Conservation (phyloP, 352 stramenopile species). For the Nothophytophthora sp. region DNA sequence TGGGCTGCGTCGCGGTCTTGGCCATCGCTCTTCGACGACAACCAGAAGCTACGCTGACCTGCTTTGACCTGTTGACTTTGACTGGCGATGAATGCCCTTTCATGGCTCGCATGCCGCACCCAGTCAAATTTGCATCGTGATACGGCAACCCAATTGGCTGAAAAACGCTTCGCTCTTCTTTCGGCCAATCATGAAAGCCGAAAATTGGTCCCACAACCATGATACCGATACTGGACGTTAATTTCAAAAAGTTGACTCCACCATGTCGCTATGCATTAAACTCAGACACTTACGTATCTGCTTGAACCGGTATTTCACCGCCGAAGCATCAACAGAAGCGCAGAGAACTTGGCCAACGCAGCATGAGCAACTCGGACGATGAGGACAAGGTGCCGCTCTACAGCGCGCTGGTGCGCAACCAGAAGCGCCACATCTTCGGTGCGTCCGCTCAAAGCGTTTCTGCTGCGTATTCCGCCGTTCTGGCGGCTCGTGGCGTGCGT, state of each 20-base stretch:
- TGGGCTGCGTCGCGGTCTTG: conserved; percentile 21
- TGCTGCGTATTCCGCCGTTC: neutral
- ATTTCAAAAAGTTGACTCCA: too few relatives aligned
- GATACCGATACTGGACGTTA: conserved; percentile 1
- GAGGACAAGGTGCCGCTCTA: conserved; percentile 69
- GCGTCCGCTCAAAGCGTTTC: conserved; percentile 4
- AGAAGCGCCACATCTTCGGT: conserved; percentile 70
- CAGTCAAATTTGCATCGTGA: conserved; percentile 18
- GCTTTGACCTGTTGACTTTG: too few relatives aligned
- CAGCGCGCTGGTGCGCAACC: conserved; percentile 63
- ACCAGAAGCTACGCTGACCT: too few relatives aligned
- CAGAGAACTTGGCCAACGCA: too few relatives aligned
- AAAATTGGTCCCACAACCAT: too few relatives aligned
- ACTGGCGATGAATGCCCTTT: conserved; percentile 17
- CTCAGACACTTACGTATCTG: too few relatives aligned
- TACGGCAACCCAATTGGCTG: conserved; percentile 26
- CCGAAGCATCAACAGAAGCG: too few relatives aligned
- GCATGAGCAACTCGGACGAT: conserved; percentile 52
- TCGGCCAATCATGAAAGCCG: conserved; percentile 21
- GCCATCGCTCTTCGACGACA: too few relatives aligned
- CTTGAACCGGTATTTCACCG: too few relatives aligned
- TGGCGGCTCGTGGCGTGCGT: neutral
- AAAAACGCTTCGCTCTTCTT: conserved; percentile 8
- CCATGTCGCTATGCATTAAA: too few relatives aligned
- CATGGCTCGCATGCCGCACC: conserved; percentile 2